Conservation (phyloP, 495 filamentous ascomycete species). For the Xylaria intraflava region DNA sequence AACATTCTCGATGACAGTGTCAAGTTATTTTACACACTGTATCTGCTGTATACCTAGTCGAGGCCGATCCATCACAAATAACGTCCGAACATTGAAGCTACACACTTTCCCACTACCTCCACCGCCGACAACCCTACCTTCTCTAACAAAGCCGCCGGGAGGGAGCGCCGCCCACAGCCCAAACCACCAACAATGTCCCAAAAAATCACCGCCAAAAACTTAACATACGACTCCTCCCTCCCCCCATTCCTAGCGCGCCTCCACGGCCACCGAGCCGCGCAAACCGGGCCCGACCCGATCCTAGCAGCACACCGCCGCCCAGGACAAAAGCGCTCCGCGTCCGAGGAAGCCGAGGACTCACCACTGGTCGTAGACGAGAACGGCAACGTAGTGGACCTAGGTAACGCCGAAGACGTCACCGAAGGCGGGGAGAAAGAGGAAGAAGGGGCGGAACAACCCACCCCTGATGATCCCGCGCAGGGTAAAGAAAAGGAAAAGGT, state of each 20-base stretch:
- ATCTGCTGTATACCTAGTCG: too few relatives aligned
- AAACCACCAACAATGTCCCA: conserved; percentile 25
- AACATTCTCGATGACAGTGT: too few relatives aligned
- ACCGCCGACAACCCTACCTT: too few relatives aligned
- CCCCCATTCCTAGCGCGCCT: conserved; percentile 51
- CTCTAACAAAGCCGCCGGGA: too few relatives aligned
- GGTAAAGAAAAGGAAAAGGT: conserved; percentile 23
- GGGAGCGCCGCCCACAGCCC: background rate
- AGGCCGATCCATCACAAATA: too few relatives aligned
- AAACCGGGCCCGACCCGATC: conserved; percentile 35
- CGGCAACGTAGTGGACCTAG: conserved; percentile 33
- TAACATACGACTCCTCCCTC: conserved; percentile 42
- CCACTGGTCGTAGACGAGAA: conserved; percentile 42
- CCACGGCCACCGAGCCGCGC: conserved; percentile 33
- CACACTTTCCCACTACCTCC: too few relatives aligned
- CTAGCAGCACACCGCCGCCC: conserved; percentile 35
- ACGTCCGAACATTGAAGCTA: too few relatives aligned
- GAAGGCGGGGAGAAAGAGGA: background rate
- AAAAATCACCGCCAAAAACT: conserved; percentile 50
- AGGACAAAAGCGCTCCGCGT: conserved; percentile 32
- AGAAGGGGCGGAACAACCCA: background rate
- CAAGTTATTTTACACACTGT: too few relatives aligned
- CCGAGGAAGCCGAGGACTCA: conserved; percentile 45
- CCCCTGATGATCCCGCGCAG: background rate
- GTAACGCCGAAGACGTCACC: background rate